phyloP scores from a whole-genome alignment of 768 basidiomycete genomes.

The Jaapia argillacea region DNA sequence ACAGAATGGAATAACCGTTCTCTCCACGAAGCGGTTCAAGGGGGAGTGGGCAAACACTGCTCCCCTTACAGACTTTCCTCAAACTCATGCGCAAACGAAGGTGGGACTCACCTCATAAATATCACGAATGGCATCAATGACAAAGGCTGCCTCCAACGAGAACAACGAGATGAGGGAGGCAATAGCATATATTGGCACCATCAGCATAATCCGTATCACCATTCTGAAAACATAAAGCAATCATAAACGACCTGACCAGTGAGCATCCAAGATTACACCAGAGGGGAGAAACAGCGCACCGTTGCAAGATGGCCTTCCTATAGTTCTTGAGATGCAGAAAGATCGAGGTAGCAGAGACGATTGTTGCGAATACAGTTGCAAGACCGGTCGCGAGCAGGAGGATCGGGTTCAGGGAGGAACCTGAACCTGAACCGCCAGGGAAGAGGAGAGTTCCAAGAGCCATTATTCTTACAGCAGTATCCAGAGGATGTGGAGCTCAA shows the following conservation, averaged over 20 bases:
- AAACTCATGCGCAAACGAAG: no score
- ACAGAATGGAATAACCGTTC: background rate
- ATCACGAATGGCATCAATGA: conserved; percentile 91
- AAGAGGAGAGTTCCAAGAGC: no score
- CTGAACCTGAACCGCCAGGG: conserved; percentile 57
- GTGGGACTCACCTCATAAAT: conserved; percentile 75
- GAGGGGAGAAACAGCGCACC: conserved; percentile 31
- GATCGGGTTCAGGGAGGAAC: conserved; percentile 33
- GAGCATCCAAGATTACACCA: background rate
- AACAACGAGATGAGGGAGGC: conserved; percentile 89
- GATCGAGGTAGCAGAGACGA: conserved; percentile 67
- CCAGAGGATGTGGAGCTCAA: no score
- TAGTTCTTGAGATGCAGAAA: conserved; percentile 81
- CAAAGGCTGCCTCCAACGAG: conserved; percentile 90
- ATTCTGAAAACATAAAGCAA: conserved; percentile 36
- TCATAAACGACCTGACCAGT: background rate
- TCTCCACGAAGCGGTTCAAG: background rate
- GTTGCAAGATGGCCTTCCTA: conserved; percentile 68
- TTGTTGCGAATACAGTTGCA: conserved; percentile 58
- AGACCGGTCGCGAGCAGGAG: conserved; percentile 56
- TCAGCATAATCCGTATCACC: conserved; percentile 93
- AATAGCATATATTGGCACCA: conserved; percentile 91
- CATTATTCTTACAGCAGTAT: no score
- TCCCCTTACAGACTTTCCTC: no score
- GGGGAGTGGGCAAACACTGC: no score